Conservation (phyloP, 352 stramenopile species). For the Pythium coloratum region DNA sequence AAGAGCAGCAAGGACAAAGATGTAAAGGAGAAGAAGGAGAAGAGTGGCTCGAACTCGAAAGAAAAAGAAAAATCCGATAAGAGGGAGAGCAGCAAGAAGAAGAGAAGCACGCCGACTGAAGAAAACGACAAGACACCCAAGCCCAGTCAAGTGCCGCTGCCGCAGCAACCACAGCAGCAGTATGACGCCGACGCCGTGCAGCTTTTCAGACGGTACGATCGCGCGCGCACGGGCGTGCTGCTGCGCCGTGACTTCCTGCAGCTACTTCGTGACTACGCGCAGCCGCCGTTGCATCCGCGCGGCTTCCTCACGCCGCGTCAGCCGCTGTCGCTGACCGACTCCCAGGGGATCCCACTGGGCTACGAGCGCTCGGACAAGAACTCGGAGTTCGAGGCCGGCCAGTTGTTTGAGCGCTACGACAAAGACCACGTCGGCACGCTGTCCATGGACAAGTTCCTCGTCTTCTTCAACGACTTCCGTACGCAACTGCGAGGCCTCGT, state of each 20-base stretch:
- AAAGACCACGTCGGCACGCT: constrained; percentile 54
- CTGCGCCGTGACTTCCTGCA: constrained; percentile 69
- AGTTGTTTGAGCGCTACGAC: constrained; percentile 85
- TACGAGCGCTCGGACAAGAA: constrained; percentile 73
- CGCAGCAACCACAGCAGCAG: constrained; percentile 2
- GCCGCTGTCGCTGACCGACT: constrained; percentile 65
- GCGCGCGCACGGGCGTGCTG: constrained; percentile 46
- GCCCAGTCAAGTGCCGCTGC: constrained; percentile 11
- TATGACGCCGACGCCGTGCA: constrained; percentile 72
- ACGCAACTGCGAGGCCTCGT: constrained; percentile 63
- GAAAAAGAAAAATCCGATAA: constrained; percentile 37
- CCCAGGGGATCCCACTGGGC: constrained; percentile 61
- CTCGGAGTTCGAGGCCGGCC: constrained; percentile 82
- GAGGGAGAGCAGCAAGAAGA: constrained; percentile 39
- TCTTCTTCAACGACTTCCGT: constrained; percentile 77
- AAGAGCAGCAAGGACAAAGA: constrained; percentile 16
- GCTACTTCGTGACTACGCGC: constrained; percentile 67
- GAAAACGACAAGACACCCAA: constrained; percentile 8
- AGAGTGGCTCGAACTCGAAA: constrained; percentile 31
- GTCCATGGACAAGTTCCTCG: constrained; percentile 61
- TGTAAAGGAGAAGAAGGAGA: constrained; percentile 20
- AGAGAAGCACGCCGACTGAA: constrained; percentile 6
- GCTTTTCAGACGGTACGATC: constrained; percentile 80
- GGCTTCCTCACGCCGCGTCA: constrained; percentile 18
- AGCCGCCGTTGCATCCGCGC: constrained; percentile 16